Evolutionary conservation across 352 stramenopile genomes (phyloP).

Genomic region (Pythium rhizo-oryzae): DNA sequence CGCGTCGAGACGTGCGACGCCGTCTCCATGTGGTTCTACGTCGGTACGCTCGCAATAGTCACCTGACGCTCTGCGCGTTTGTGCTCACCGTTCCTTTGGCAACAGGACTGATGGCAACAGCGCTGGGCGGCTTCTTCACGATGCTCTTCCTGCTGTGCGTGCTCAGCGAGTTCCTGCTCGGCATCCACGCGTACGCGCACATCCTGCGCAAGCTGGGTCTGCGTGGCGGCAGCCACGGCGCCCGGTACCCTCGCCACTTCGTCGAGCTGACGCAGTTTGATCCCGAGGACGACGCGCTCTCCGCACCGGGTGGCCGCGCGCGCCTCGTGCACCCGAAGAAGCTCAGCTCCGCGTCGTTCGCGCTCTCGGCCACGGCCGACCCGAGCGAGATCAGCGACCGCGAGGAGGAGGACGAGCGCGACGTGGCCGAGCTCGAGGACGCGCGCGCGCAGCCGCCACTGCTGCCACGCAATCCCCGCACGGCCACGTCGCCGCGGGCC

Average conservation of each 20-base stretch:
- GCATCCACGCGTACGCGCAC: slow-evolving; percentile 6
- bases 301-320: not conserved
- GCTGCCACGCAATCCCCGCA: not conserved
- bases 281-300: not conserved
- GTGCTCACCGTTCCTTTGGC: not conserved
- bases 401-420: not conserved
- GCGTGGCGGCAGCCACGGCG: not conserved
- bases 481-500: not conserved
- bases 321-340: slow-evolving; percentile 9
- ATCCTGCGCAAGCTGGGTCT: slow-evolving; percentile 6
- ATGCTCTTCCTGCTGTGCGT: slow-evolving; percentile 25
- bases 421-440: not conserved
- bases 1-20: slow-evolving; percentile 13
- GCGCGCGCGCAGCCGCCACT: not conserved
- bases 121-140: slow-evolving; percentile 21
- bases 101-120: slow-evolving; percentile 13
- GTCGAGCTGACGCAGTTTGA: slow-evolving; percentile 24
- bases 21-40: slow-evolving; percentile 24
- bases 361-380: slow-evolving; percentile 17
- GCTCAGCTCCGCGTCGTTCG: slow-evolving; percentile 9
- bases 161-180: slow-evolving; percentile 19
- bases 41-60: slow-evolving; percentile 3
- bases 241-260: slow-evolving; percentile 7
- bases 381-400: slow-evolving; percentile 12
- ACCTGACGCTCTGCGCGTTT: not conserved